Evolutionary conservation across 768 basidiomycete genomes (phyloP).

Genomic region (Clitopilus hobsonii): DNA sequence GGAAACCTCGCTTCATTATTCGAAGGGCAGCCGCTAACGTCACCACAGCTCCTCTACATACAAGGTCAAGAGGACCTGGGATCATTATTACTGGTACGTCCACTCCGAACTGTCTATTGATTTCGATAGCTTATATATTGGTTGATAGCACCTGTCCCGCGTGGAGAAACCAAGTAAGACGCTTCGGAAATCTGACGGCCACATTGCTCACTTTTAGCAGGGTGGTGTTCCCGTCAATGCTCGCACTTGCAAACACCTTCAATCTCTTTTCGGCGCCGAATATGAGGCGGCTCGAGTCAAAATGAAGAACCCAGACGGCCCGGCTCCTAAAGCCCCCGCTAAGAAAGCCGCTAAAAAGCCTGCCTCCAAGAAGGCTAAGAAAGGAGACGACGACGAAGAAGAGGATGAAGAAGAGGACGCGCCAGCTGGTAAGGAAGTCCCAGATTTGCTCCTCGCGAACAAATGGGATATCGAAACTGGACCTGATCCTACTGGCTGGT

Average conservation of each 20-base stretch:
- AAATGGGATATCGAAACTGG: slow-evolving; percentile 55
- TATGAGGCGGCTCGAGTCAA: slow-evolving; percentile 43
- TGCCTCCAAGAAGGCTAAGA: slow-evolving; percentile 16
- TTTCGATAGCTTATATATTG: slow-evolving; percentile 1
- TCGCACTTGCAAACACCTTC: slow-evolving; percentile 45
- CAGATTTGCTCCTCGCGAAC: slow-evolving; percentile 47
- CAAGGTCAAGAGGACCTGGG: slow-evolving; percentile 37
- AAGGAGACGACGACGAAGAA: slow-evolving; percentile 24
- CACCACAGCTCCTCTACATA: slow-evolving; percentile 32
- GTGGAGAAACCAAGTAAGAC: slow-evolving; percentile 26
- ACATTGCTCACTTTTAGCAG: slow-evolving; percentile 8
- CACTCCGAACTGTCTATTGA: not conserved
- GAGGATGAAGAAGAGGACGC: slow-evolving; percentile 25
- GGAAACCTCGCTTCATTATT: not conserved
- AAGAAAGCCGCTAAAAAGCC: slow-evolving; percentile 6
- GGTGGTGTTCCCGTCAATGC: slow-evolving; percentile 37
- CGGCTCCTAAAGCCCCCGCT: not conserved
- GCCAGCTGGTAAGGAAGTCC: slow-evolving; percentile 26
- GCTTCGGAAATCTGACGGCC: not conserved
- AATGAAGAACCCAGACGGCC: slow-evolving; percentile 30
- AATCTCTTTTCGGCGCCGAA: slow-evolving; percentile 36
- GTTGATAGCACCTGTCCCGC: slow-evolving; percentile 27
- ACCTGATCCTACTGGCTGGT: slow-evolving; percentile 53
- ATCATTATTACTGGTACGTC: slow-evolving; percentile 38
- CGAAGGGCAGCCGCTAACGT: not conserved